Percentiles rank a stretch among this genome's conserved stretches.
Conservation (phyloP, 2,329 filamentous ascomycete species). For the Aspergillus jensenii region DNA sequence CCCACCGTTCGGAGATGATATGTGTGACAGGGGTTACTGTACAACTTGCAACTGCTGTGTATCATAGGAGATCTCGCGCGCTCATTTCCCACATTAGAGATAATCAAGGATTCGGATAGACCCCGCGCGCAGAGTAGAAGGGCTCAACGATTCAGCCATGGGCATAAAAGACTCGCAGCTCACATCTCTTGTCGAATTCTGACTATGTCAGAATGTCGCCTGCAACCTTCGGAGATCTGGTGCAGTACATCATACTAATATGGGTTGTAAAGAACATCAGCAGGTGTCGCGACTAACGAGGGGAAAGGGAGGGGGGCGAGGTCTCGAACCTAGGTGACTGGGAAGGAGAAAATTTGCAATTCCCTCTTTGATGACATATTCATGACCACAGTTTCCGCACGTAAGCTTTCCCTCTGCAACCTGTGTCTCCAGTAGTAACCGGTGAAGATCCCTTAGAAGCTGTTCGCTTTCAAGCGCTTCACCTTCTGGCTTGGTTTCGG, state of each 20-base stretch:
- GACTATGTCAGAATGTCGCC: background rate
- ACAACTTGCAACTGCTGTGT: constrained; percentile 11
- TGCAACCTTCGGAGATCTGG: background rate
- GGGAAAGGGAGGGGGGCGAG: background rate
- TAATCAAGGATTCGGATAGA: constrained; percentile 2
- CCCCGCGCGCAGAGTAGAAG: background rate
- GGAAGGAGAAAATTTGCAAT: constrained; percentile 96
- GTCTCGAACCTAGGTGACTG: constrained; percentile 68
- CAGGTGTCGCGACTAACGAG: background rate
- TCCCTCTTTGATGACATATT: constrained; percentile 92
- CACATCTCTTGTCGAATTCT: background rate
- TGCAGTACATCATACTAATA: background rate
- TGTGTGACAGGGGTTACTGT: constrained; percentile 5
- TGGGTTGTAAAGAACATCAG: constrained; percentile 1
- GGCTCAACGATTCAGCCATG: background rate
- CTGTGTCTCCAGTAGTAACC: constrained; percentile 82
- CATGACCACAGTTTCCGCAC: constrained; percentile 87
- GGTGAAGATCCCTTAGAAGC: constrained; percentile 74
- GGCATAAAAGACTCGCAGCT: background rate
- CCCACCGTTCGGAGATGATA: background rate
- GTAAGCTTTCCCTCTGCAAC: constrained; percentile 85
- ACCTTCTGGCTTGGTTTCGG: constrained; percentile 62
- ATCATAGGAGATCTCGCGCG: constrained; percentile 8
- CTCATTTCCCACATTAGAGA: constrained; percentile 2
- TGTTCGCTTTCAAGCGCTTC: constrained; percentile 66